A percentile compares a stretch with the other conserved stretches of the same genome.
phyloP scores from a whole-genome alignment of 768 basidiomycete genomes.

The Lactarius psammicola region DNA sequence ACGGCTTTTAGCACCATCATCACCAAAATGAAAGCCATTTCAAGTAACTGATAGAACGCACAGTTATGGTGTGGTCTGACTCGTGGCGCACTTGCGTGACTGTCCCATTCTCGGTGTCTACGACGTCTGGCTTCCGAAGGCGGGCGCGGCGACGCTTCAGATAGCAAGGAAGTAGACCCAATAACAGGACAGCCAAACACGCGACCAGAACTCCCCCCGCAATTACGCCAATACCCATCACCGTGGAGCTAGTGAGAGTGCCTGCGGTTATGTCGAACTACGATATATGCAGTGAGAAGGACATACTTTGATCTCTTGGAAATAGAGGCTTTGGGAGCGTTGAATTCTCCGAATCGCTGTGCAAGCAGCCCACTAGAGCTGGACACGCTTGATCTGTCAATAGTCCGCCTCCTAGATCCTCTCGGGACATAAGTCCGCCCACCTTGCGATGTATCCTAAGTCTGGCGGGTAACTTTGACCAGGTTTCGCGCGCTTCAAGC shows the following conservation, averaged over 20 bases:
- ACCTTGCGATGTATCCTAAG: constrained; percentile 9
- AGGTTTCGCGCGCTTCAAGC: not conserved
- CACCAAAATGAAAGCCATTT: not conserved
- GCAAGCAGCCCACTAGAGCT: not conserved
- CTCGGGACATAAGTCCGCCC: not conserved
- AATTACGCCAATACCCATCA: not conserved
- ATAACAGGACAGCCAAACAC: not conserved
- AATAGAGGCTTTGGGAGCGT: not conserved
- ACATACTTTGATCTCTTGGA: constrained; percentile 2
- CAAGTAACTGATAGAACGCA: not conserved
- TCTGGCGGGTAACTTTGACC: not conserved
- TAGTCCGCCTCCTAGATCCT: not conserved
- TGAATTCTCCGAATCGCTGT: not conserved
- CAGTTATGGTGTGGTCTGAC: not conserved
- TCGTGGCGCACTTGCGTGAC: not conserved
- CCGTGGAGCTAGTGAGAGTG: not conserved
- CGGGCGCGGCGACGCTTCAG: not conserved
- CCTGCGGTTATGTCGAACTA: not conserved
- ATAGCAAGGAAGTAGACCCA: constrained; percentile 5
- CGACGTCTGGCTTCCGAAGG: not conserved
- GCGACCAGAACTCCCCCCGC: not conserved
- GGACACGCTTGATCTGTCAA: not conserved
- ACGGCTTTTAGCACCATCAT: not conserved
- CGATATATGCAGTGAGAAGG: not conserved
- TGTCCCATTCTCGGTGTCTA: not conserved